Percentiles rank a stretch among this genome's conserved stretches.
These are phyloP conservation scores for Trifolium repens DNA, from an alignment of 306 rosid species.

Conservation along the genomic window DNA sequence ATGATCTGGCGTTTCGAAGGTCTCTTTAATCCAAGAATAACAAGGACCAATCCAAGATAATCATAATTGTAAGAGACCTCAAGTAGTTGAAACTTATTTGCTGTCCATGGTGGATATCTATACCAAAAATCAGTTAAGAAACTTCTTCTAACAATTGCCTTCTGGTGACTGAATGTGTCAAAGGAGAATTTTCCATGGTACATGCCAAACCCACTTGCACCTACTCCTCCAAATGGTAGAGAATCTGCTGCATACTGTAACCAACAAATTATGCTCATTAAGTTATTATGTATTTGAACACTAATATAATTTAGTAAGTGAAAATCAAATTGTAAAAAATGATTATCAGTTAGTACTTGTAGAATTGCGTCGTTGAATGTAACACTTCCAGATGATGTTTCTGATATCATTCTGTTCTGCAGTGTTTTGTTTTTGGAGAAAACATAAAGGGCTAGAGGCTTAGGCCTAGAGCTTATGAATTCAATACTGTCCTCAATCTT, in stretches of 20 bases:
- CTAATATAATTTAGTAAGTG: not conserved
- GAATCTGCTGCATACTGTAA: conserved; percentile 73
- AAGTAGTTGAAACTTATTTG: conserved; percentile 63
- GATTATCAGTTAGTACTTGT: conserved; percentile 46
- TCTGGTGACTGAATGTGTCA: conserved; percentile 78
- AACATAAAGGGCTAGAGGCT: conserved; percentile 74
- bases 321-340: not conserved
- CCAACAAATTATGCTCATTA: not conserved
- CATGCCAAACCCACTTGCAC: conserved; percentile 79
- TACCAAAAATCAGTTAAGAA: conserved; percentile 75
- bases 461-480: conserved; percentile 71
- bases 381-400: conserved; percentile 82
- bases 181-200: conserved; percentile 89
- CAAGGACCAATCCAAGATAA: conserved; percentile 61
- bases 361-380: conserved; percentile 66
- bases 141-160: conserved; percentile 59
- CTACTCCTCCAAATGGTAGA: conserved; percentile 86
- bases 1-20: conserved; percentile 34
- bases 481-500: conserved; percentile 74
- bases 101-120: conserved; percentile 82
- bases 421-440: conserved; percentile 67
- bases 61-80: conserved; percentile 54
- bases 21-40: conserved; percentile 58
- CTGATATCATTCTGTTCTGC: conserved; percentile 61
- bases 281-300: not conserved